phyloP scores from a whole-genome alignment of 331 rosid species.

The Dryas integrifolia region DNA sequence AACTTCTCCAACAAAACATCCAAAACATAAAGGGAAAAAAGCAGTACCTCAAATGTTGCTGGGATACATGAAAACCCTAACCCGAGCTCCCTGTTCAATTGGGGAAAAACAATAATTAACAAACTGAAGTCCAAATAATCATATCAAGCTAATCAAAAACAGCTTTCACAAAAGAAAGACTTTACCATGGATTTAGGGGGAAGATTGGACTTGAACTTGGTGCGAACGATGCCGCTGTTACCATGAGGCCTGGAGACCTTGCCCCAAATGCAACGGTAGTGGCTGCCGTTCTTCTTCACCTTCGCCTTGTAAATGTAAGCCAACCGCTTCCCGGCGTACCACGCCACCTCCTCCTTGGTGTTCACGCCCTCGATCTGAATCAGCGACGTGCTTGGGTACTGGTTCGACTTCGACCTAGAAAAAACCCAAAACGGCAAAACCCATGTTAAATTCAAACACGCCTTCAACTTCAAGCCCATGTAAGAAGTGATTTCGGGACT shows the following conservation, averaged over 20 bases:
- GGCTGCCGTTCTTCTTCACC: slow-evolving; percentile 72
- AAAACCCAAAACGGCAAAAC: neutral
- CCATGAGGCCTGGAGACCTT: slow-evolving; percentile 81
- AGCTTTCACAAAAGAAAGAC: too few relatives aligned
- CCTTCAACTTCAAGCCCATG: neutral
- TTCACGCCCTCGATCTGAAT: slow-evolving; percentile 81
- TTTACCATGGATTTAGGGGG: slow-evolving; percentile 87
- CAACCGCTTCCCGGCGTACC: slow-evolving; percentile 81
- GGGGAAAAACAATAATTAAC: slow-evolving; percentile 13
- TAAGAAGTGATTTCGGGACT: too few relatives aligned
- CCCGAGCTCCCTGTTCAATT: slow-evolving; percentile 60
- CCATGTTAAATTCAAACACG: neutral
- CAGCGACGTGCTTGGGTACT: slow-evolving; percentile 73
- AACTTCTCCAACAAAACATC: neutral
- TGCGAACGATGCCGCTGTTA: slow-evolving; percentile 75
- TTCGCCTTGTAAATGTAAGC: slow-evolving; percentile 85
- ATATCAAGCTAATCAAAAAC: neutral
- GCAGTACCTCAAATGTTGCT: slow-evolving; percentile 63
- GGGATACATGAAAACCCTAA: slow-evolving; percentile 84
- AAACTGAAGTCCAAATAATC: neutral
- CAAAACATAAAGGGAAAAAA: too few relatives aligned
- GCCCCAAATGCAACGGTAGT: slow-evolving; percentile 84
- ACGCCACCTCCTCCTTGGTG: slow-evolving; percentile 78
- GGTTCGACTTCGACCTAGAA: slow-evolving; percentile 69
- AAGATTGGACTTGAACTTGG: slow-evolving; percentile 77